phyloP scores from a whole-genome alignment of 2,329 filamentous ascomycete species.

The Fusarium tanahbumbuense region DNA sequence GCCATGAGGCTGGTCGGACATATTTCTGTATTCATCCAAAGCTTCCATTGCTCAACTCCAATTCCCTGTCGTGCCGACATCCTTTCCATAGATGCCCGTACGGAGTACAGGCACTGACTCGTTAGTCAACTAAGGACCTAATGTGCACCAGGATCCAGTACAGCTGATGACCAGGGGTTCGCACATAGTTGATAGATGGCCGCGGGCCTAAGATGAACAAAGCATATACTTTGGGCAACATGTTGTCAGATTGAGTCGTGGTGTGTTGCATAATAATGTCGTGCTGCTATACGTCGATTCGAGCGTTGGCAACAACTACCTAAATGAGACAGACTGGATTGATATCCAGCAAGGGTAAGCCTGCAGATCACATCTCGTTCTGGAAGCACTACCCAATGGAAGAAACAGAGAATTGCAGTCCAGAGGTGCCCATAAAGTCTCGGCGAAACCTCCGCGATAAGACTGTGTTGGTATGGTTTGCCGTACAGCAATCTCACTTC shows the following conservation, averaged over 20 bases:
- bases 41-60: slow-evolving; percentile 33
- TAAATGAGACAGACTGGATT: slow-evolving; percentile 13
- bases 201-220: slow-evolving; percentile 18
- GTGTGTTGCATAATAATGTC: slow-evolving; percentile 11
- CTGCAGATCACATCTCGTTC: slow-evolving; percentile 16
- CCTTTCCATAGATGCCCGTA: background rate
- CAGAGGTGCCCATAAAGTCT: slow-evolving; percentile 13
- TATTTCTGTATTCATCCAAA: slow-evolving; percentile 41
- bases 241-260: slow-evolving; percentile 21
- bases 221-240: slow-evolving; percentile 5
- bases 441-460: slow-evolving; percentile 2
- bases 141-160: slow-evolving; percentile 6
- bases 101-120: slow-evolving; percentile 34
- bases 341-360: slow-evolving; percentile 5
- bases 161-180: slow-evolving; percentile 23
- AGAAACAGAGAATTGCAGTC: slow-evolving; percentile 15
- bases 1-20: slow-evolving; percentile 36
- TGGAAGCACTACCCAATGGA: slow-evolving; percentile 3
- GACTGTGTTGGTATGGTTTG: background rate
- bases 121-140: slow-evolving; percentile 11
- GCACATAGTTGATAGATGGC: slow-evolving; percentile 21
- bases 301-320: slow-evolving; percentile 4
- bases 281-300: slow-evolving; percentile 25
- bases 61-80: slow-evolving; percentile 32
- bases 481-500: slow-evolving; percentile 11